Evolutionary conservation across 108 stramenopile genomes (phyloP), one percentile per base, ranked within the genome.

Genomic region (Cyclotella distinguenda): DNA sequence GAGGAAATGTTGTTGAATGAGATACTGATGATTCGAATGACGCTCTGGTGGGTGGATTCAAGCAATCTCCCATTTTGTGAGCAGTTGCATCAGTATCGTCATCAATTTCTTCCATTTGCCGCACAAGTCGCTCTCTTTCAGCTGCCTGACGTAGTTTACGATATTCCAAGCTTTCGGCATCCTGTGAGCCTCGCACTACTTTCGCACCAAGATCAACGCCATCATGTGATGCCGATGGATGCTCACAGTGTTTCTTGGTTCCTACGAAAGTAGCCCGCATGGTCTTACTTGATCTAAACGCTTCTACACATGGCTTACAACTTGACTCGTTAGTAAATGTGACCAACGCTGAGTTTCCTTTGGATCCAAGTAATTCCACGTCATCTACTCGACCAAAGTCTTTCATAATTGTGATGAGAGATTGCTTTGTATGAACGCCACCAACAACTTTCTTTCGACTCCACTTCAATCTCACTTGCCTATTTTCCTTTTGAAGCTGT

Each of bases 381-480:
- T 70, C 34, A 48, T 90, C 87, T 9, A 93, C 86, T 15, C 36
- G 25, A 6, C 91, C 91, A 73, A 90, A 93, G 33, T 67, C 50
- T 18, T 73, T 57, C 77, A 93, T 57, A 21, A 87, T 59, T 4
- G 42, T 33, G 2, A 64, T 78, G 32, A 93, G 40, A 9, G 78
- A 80, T 67, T 89, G 72, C 43, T 85, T 87, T 3, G 86, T 68
- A 78, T 55, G 85, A 78, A 70, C 74, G 67, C 62, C 75, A n/a
- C 60, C 65, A n/a, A 54, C 75, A 33, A 88, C 68, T 51, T 80
- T 85, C 62, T 81, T 89, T 19, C 91, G 79, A 59, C 86, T 86
- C 91, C 91, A 93, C 70, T 93, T 93, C 23, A 93, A 52, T 36
- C 88, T 61, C 6, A 93, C 62, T 68, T 90, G 91, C 30, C 88